Percentiles rank a stretch among this genome's conserved stretches.
Conservation (phyloP, 2,329 filamentous ascomycete genomes). For the Metarhizium anisopliae region DNA sequence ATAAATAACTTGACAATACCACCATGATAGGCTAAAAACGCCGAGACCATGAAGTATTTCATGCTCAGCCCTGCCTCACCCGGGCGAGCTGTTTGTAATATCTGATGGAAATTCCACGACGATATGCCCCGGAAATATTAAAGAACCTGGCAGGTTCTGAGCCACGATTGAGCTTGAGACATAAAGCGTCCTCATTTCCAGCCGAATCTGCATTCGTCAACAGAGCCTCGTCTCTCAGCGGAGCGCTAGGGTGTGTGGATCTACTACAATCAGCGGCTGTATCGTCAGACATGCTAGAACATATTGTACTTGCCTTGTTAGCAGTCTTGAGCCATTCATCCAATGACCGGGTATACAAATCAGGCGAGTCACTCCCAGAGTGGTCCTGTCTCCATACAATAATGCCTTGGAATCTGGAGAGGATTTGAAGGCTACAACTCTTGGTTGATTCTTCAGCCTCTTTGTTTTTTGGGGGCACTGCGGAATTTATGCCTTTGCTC, state of each 20-base stretch:
- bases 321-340: conserved; percentile 75
- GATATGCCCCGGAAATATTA: neutral
- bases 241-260: neutral
- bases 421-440: neutral
- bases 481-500: neutral
- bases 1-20: too few species aligned
- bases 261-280: neutral
- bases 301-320: conserved; percentile 41
- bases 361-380: conserved; percentile 48
- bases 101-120: too few species aligned
- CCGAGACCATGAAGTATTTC: too few species aligned
- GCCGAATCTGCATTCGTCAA: neutral
- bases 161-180: neutral
- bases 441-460: neutral
- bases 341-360: conserved; percentile 65
- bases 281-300: neutral
- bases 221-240: neutral
- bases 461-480: neutral
- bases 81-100: too few species aligned
- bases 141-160: neutral
- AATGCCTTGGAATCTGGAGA: conserved; percentile 57
- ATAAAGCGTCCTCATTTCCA: neutral
- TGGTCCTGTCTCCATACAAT: conserved; percentile 79
- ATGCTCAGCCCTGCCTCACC: too few species aligned
- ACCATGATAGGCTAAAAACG: too few species aligned